Evolutionary conservation across 2,329 filamentous ascomycete species (phyloP).

Genomic region (Blastomyces parvus): DNA sequence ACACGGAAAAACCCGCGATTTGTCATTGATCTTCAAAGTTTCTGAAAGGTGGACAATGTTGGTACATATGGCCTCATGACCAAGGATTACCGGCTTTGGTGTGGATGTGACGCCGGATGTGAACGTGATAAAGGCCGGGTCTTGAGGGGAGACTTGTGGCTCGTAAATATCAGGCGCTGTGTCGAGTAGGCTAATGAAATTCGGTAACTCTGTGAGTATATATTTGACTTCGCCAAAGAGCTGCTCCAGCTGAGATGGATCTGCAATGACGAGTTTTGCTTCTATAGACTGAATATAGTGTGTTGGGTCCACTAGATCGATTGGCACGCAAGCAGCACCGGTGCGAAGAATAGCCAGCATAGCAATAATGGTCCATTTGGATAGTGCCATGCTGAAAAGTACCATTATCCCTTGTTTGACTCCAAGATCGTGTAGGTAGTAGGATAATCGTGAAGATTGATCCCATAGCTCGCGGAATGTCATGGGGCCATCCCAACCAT

Average conservation of each 20-base stretch:
- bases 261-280: slow-evolving; percentile 1
- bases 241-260: background rate
- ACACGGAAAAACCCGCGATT: slow-evolving; percentile 4
- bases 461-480: slow-evolving; percentile 5
- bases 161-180: background rate
- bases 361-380: slow-evolving; percentile 9
- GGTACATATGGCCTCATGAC: background rate
- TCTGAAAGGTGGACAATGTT: background rate
- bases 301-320: background rate
- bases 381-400: slow-evolving; percentile 1
- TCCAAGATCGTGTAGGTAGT: background rate
- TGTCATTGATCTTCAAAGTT: background rate
- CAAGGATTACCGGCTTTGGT: slow-evolving; percentile 19
- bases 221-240: background rate
- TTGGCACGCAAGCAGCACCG: slow-evolving; percentile 6
- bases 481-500: slow-evolving; percentile 7
- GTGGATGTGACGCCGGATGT: slow-evolving; percentile 22
- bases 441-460: slow-evolving; percentile 1
- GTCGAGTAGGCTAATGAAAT: background rate
- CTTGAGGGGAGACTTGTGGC: slow-evolving; percentile 1
- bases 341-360: slow-evolving; percentile 7
- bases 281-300: background rate
- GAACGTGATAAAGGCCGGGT: slow-evolving; percentile 17
- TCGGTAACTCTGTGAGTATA: background rate
- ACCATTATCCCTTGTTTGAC: slow-evolving; percentile 1